Evolutionary conservation across 1,139 yeast genomes (phyloP).

Genomic region (Candida dubliniensis): DNA sequence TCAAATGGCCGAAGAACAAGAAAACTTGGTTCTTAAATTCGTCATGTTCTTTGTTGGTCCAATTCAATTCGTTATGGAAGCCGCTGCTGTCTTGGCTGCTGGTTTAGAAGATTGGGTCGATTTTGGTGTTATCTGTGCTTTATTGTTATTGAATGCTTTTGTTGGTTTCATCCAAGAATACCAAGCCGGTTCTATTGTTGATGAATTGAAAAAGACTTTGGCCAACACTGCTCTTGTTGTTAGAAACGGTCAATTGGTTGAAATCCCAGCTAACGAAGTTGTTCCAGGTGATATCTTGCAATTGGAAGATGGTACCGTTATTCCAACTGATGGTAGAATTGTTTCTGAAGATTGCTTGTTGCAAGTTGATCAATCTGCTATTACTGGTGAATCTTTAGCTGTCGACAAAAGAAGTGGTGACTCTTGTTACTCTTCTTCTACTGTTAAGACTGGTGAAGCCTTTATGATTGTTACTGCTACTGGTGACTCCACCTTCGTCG

Average conservation of each 20-base stretch:
- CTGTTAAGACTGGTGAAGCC: conserved; percentile 96
- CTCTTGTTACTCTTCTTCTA: conserved; percentile 87
- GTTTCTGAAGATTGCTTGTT: conserved; percentile 85
- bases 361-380: conserved; percentile 96
- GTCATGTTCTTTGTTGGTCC: conserved; percentile 96
- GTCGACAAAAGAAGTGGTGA: conserved; percentile 92
- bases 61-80: conserved; percentile 98
- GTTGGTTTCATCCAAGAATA: conserved; percentile 98
- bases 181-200: conserved; percentile 97
- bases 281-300: conserved; percentile 93
- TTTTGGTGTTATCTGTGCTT: conserved; percentile 95
- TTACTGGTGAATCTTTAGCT: conserved; percentile 97
- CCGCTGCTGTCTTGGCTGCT: conserved; percentile 96
- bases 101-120: conserved; percentile 99
- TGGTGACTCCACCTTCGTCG: conserved; percentile 90
- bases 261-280: conserved; percentile 76
- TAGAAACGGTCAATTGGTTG: conserved; percentile 78
- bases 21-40: conserved; percentile 80
- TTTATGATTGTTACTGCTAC: conserved; percentile 94
- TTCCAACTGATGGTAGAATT: conserved; percentile 94
- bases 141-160: conserved; percentile 82
- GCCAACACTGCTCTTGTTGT: conserved; percentile 86
- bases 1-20: conserved; percentile 93
- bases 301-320: conserved; percentile 92
- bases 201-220: conserved; percentile 88